Conservation (phyloP, 495 filamentous ascomycete genomes). For the Beverwykella pulmonaria region DNA sequence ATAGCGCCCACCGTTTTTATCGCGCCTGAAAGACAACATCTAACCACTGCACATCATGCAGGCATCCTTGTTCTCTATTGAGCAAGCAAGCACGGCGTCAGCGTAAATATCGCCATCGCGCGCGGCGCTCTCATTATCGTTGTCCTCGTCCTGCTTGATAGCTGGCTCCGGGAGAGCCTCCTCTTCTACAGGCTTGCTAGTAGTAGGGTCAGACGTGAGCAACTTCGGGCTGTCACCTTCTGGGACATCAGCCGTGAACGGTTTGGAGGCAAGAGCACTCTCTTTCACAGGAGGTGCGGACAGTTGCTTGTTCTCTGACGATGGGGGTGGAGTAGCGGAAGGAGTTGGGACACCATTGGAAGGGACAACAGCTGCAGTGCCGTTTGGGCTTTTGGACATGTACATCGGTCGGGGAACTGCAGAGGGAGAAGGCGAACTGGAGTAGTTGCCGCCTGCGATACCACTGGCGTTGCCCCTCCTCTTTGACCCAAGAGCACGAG, state of each 20-base stretch:
- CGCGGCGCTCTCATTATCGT: conserved; percentile 64
- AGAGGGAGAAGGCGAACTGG: conserved; percentile 49
- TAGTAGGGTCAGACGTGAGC: conserved; percentile 66
- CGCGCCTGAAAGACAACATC: neutral
- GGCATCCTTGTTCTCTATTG: conserved; percentile 87
- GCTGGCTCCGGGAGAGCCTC: conserved; percentile 57
- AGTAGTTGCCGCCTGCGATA: conserved; percentile 42
- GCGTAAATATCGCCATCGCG: conserved; percentile 91
- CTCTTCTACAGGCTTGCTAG: conserved; percentile 53
- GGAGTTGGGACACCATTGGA: conserved; percentile 65
- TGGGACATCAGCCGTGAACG: conserved; percentile 67
- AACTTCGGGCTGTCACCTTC: conserved; percentile 78
- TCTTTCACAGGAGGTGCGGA: conserved; percentile 47
- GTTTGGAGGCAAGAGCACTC: conserved; percentile 48
- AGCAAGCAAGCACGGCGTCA: conserved; percentile 83
- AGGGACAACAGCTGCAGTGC: conserved; percentile 40
- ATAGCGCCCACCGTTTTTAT: neutral
- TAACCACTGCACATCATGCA: conserved; percentile 91
- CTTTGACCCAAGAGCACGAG: conserved; percentile 56
- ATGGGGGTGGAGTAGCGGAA: conserved; percentile 60
- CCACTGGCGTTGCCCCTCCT: conserved; percentile 64
- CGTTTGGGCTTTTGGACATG: conserved; percentile 55
- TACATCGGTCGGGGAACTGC: conserved; percentile 65
- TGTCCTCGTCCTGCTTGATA: conserved; percentile 63
- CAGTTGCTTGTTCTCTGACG: conserved; percentile 47